Evolutionary conservation across 257 asterid species (phyloP).

Genomic region (Lycium ferocissimum): DNA sequence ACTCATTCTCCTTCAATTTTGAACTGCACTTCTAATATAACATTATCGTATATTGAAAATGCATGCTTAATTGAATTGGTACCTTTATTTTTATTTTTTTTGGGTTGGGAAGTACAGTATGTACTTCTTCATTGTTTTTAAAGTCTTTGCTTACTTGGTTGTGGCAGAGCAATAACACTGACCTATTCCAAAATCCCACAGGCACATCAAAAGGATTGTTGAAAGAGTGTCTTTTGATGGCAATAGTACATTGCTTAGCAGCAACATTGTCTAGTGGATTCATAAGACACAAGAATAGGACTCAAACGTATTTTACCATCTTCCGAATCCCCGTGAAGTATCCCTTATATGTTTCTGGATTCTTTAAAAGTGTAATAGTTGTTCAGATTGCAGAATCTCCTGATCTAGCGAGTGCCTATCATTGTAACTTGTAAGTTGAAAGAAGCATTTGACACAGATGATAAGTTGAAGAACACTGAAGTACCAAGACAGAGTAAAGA

Average conservation of each 20-base stretch:
- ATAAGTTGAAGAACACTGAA: constrained; percentile 58
- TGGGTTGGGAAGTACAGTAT: background rate
- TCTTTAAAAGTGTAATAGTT: constrained; percentile 70
- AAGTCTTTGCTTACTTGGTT: background rate
- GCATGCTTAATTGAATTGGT: background rate
- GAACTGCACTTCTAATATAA: background rate
- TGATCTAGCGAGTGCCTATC: constrained; percentile 70
- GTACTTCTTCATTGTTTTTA: background rate
- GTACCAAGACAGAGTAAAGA: constrained; percentile 59
- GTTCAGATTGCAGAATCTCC: constrained; percentile 90
- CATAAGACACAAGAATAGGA: constrained; percentile 78
- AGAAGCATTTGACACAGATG: constrained; percentile 72
- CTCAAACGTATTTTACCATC: constrained; percentile 79
- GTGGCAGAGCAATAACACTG: background rate
- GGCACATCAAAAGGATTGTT: too few species aligned
- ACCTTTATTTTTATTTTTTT: too few species aligned
- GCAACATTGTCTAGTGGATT: constrained; percentile 68
- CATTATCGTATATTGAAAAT: background rate
- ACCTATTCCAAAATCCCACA: background rate
- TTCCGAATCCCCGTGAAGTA: constrained; percentile 65
- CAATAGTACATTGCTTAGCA: constrained; percentile 48
- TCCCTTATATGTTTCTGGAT: constrained; percentile 56
- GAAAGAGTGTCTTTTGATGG: constrained; percentile 65
- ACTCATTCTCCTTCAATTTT: background rate
- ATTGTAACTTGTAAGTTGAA: constrained; percentile 70